A percentile compares a stretch with the other conserved stretches of the same genome.
Evolutionary conservation across 2,329 filamentous ascomycete species (phyloP).

Genomic region (Epichloe brachyelytri): DNA sequence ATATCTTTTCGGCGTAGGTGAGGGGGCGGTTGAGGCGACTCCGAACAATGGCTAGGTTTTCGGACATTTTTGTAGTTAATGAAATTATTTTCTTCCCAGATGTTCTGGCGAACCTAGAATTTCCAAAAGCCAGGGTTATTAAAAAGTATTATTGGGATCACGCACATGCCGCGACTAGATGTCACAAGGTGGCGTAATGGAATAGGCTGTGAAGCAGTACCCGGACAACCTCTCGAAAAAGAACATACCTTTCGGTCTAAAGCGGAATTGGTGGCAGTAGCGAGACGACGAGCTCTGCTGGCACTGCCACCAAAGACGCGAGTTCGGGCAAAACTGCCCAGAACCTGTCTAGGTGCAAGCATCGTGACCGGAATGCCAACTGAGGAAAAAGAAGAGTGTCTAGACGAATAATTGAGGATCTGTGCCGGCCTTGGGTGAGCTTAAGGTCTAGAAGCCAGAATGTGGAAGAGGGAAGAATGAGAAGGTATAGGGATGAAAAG

Average conservation of each 20-base stretch:
- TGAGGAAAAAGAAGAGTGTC: conserved; percentile 18
- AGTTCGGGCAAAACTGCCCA: conserved; percentile 51
- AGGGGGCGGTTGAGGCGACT: conserved; percentile 81
- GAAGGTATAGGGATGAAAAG: conserved; percentile 9
- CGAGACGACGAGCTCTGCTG: conserved; percentile 59
- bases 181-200: background rate
- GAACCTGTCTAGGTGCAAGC: conserved; percentile 59
- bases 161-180: background rate
- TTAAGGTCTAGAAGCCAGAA: conserved; percentile 5
- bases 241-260: conserved; percentile 71
- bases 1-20: conserved; percentile 94
- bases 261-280: conserved; percentile 72
- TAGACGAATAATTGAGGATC: conserved; percentile 9
- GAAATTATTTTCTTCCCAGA: conserved; percentile 89
- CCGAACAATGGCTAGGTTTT: conserved; percentile 89
- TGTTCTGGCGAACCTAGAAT: conserved; percentile 74
- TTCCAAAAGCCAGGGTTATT: background rate
- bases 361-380: conserved; percentile 34
- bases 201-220: background rate
- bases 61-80: conserved; percentile 99
- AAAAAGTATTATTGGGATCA: background rate
- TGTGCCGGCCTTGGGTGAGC: conserved; percentile 11
- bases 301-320: conserved; percentile 41
- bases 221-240: background rate
- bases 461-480: conserved; percentile 4